These are phyloP conservation scores for Tagetes erecta DNA, from an alignment of 129 eudicot species.

Conservation along the genomic window DNA sequence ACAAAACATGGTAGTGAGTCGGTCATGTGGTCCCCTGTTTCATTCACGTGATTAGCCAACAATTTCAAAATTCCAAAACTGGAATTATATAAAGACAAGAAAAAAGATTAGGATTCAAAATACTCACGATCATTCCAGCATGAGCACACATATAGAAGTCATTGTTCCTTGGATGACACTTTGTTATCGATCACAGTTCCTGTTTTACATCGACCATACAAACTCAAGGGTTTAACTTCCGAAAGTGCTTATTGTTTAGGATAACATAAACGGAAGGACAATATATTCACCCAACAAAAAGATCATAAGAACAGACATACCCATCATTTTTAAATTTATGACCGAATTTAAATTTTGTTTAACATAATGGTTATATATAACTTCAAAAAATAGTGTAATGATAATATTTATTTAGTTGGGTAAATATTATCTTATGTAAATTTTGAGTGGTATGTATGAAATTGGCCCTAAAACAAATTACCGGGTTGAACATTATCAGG, in stretches of 20 bases:
- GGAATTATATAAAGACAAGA: not conserved
- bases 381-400: too few relatives aligned
- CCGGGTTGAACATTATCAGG: conserved; percentile 94
- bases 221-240: not conserved
- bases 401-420: too few relatives aligned
- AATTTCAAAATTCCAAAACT: not conserved
- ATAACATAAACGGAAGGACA: too few relatives aligned
- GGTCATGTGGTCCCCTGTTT: conserved; percentile 84
- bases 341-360: too few relatives aligned
- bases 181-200: conserved; percentile 74
- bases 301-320: too few relatives aligned
- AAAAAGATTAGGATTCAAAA: not conserved
- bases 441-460: not conserved
- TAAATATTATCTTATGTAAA: not conserved
- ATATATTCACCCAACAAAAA: not conserved
- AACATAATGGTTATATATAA: too few relatives aligned
- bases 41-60: not conserved
- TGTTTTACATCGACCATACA: conserved; percentile 19
- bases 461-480: conserved; percentile 8
- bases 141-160: conserved; percentile 85
- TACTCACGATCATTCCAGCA: conserved; percentile 80
- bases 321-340: too few relatives aligned
- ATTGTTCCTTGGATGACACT: conserved; percentile 70
- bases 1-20: conserved; percentile 73
- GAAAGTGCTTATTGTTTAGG: not conserved